Percentiles rank a stretch among this genome's conserved stretches.
phyloP scores from a whole-genome alignment of 2,329 filamentous ascomycete genomes.

The Ophiostoma ulmi region DNA sequence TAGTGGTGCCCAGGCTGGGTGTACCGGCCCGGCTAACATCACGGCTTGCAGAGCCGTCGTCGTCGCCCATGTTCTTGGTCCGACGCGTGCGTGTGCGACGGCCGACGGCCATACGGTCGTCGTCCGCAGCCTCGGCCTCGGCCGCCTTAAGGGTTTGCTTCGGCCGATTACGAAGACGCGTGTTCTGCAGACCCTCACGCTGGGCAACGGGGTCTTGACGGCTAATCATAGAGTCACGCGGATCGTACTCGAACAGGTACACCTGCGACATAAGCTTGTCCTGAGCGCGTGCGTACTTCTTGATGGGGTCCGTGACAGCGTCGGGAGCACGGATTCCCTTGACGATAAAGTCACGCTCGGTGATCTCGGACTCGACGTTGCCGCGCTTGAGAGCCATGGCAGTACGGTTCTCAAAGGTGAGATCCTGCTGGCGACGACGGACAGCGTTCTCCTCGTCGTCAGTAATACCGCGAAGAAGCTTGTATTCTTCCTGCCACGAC shows the following conservation, averaged over 20 bases:
- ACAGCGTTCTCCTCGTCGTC: conserved; percentile 55
- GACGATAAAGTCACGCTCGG: conserved; percentile 48
- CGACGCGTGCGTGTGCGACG: conserved; percentile 50
- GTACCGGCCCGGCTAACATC: conserved; percentile 50
- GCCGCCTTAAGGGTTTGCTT: conserved; percentile 56
- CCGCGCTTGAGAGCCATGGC: conserved; percentile 45
- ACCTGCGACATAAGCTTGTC: conserved; percentile 55
- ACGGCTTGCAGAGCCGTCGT: conserved; percentile 46
- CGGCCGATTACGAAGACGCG: conserved; percentile 52
- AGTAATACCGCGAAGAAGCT: conserved; percentile 45
- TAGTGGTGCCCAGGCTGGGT: conserved; percentile 37
- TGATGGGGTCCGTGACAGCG: conserved; percentile 41
- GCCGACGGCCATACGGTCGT: conserved; percentile 40
- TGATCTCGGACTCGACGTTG: conserved; percentile 41
- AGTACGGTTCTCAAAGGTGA: conserved; percentile 36
- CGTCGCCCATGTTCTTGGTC: conserved; percentile 36
- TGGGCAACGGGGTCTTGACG: conserved; percentile 55
- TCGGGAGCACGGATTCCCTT: conserved; percentile 49
- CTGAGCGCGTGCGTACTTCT: conserved; percentile 45
- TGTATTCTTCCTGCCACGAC: conserved; percentile 53
- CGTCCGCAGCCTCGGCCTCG: conserved; percentile 44
- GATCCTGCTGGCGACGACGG: conserved; percentile 42
- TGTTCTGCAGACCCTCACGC: conserved; percentile 50
- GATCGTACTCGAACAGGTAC: conserved; percentile 59
- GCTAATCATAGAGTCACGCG: conserved; percentile 52